Percentiles rank a stretch among this genome's conserved stretches.
These are phyloP conservation scores for Acanthamoeba castellanii DNA, from an alignment of 208 protist species.

Conservation along the genomic window DNA sequence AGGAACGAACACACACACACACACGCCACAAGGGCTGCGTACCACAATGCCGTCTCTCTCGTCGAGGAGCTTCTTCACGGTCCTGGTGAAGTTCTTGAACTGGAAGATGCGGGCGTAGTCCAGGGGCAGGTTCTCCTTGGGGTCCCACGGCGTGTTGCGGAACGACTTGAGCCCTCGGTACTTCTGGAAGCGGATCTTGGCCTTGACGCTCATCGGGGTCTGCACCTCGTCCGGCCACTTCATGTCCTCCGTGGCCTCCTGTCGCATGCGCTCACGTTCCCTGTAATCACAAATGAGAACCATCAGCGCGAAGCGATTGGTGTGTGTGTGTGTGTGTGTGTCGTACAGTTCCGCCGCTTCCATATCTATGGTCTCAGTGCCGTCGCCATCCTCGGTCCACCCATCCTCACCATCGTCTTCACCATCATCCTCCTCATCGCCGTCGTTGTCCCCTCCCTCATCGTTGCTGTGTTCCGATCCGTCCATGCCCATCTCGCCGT, in stretches of 20 bases:
- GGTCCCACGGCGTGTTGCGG: slow-evolving; percentile 89
- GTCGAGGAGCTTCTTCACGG: slow-evolving; percentile 81
- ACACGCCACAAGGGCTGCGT: neutral
- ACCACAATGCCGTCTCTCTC: slow-evolving; percentile 69
- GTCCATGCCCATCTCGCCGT: neutral
- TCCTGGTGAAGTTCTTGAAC: slow-evolving; percentile 88
- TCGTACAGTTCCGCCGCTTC: slow-evolving; percentile 70
- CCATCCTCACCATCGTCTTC: slow-evolving; percentile 78
- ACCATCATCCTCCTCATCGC: slow-evolving; percentile 75
- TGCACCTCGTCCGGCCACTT: slow-evolving; percentile 93
- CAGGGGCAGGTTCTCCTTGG: slow-evolving; percentile 91
- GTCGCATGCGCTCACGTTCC: slow-evolving; percentile 71
- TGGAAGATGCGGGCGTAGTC: slow-evolving; percentile 92
- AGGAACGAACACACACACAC: neutral
- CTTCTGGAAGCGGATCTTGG: slow-evolving; percentile 87
- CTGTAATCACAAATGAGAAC: slow-evolving; percentile 53
- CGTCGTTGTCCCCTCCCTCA: neutral
- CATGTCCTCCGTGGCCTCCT: slow-evolving; percentile 85
- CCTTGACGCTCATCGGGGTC: slow-evolving; percentile 83
- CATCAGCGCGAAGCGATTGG: too few relatives aligned
- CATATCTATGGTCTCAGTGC: slow-evolving; percentile 69
- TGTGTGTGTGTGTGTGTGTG: neutral
- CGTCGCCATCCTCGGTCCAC: slow-evolving; percentile 11
- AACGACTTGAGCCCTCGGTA: slow-evolving; percentile 90
- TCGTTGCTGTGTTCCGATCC: slow-evolving; percentile 3